Percentiles rank a stretch among this genome's conserved stretches.
phyloP scores from a whole-genome alignment of 2,329 filamentous ascomycete genomes.

The Colletotrichum gloeosporioides region DNA sequence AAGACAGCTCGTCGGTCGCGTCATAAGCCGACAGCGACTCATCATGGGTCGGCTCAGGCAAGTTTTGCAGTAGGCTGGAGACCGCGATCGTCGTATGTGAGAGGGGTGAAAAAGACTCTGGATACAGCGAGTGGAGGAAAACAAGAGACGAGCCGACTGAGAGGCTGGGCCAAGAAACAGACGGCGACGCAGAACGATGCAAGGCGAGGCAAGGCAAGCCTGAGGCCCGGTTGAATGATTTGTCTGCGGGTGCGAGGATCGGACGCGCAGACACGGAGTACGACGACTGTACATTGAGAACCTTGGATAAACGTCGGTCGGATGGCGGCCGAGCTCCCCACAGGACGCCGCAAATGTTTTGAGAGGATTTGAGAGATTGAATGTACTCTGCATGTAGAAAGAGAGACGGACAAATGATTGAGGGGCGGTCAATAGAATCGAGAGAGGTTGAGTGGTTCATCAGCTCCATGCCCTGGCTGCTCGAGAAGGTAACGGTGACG shows the following conservation, averaged over 20 bases:
- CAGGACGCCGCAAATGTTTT: not conserved
- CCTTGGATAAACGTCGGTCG: conserved; percentile 1
- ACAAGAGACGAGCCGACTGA: not conserved
- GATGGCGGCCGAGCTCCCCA: conserved; percentile 7
- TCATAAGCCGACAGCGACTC: not conserved
- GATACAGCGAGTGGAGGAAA: not conserved
- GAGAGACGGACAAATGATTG: not conserved
- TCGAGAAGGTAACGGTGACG: not conserved
- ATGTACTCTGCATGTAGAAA: not conserved
- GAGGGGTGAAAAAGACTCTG: not conserved
- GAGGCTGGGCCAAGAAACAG: not conserved
- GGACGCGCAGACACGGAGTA: not conserved
- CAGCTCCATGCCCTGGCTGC: not conserved
- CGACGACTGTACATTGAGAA: not conserved
- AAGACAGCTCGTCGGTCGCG: not conserved
- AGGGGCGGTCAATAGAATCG: not conserved
- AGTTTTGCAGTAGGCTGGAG: not conserved
- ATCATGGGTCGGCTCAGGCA: not conserved
- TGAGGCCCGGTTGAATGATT: not conserved
- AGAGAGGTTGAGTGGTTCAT: not conserved
- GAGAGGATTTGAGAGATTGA: not conserved
- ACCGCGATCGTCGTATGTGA: not conserved
- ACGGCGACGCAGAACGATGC: not conserved
- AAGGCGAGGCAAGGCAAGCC: not conserved
- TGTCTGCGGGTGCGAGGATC: not conserved